Evolutionary conservation across 176 grass and related monocot species (phyloP), one percentile per base, ranked within the genome.

Genomic region (Saccharum officinarum): DNA sequence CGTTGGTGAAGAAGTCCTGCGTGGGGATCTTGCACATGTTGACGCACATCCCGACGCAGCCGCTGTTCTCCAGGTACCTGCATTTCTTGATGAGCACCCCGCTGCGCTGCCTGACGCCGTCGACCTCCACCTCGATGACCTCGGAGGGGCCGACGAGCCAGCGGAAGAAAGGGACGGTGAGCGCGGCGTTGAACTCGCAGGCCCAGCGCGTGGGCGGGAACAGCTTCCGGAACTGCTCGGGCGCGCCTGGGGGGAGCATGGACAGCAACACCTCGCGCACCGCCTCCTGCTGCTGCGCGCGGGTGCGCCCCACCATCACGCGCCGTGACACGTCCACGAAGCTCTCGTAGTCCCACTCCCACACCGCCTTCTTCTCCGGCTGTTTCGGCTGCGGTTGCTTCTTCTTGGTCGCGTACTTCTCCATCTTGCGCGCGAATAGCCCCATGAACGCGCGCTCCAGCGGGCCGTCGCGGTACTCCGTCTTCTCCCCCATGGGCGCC

Each of bases 11-110:
- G 86, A 98, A 98, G 77, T 90, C 86, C 88, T 98, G 91, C 1
- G 93, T 98, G 2, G 96, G 91, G 72, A 92, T 89, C 67, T 95
- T 98, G 23, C 93, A 98, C 91, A 98, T 95, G 25, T 95, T 95
- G 78, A 98, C 93, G 67, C 96, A 98, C 96, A 98, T 98, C 2
- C 96, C 96, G 0, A 98, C 96, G 60, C 93, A 98, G 1, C 91
- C 91, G 42, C 91, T 95, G 86, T 86, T 95, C 85, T 98, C 93
- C 14, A 98, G 66, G 86, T 98, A 95, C 78, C 95, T 90, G 87
- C 93, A 98, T 70, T 98, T 98, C 39, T 91, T 89, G 82, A 98
- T 95, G 28, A 70, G 89, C 11, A 98, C 93, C 78, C 91, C 96
- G 50, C 93, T 94, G 72, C 63, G 81, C 61, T 98, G 96, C 84